A percentile compares a stretch with the other conserved stretches of the same genome.
Evolutionary conservation across 2,329 filamentous ascomycete species (phyloP).

Genomic region (Pseudopyrenochaeta lycopersici): DNA sequence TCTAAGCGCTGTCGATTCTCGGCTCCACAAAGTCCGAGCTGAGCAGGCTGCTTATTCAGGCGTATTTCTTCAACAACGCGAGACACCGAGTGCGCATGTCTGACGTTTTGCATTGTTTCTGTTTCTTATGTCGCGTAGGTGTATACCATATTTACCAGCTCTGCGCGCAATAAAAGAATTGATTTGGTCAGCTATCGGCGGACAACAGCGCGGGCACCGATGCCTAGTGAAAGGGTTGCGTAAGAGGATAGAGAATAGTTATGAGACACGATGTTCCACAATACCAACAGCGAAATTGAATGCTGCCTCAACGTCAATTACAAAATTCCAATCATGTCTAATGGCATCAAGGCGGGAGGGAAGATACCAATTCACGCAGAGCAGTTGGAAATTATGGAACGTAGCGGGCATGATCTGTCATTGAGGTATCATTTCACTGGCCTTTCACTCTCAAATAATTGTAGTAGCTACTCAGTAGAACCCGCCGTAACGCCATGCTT

Average conservation of each 20-base stretch:
- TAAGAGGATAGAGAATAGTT: too few species aligned
- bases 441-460: slow-evolving; percentile 40
- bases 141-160: too few species aligned
- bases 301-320: not conserved
- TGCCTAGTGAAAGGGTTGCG: too few species aligned
- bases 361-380: too few species aligned
- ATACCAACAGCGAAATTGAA: too few species aligned
- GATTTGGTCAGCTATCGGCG: too few species aligned
- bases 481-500: slow-evolving; percentile 48
- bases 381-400: slow-evolving; percentile 11
- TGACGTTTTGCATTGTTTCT: too few species aligned
- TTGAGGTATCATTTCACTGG: slow-evolving; percentile 47
- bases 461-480: slow-evolving; percentile 42
- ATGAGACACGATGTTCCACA: too few species aligned
- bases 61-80: not conserved
- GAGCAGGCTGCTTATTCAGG: slow-evolving; percentile 10
- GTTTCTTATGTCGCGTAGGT: too few species aligned
- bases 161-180: too few species aligned
- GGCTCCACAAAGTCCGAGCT: slow-evolving; percentile 13
- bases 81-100: slow-evolving; percentile 2
- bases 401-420: slow-evolving; percentile 46
- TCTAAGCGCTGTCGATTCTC: slow-evolving; percentile 5
- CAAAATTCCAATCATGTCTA: not conserved
- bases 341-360: too few species aligned
- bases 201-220: too few species aligned